Evolutionary conservation across 1,139 yeast genomes (phyloP), one percentile per base, ranked within the genome.

Genomic region (Nakaseomyces sp.): DNA sequence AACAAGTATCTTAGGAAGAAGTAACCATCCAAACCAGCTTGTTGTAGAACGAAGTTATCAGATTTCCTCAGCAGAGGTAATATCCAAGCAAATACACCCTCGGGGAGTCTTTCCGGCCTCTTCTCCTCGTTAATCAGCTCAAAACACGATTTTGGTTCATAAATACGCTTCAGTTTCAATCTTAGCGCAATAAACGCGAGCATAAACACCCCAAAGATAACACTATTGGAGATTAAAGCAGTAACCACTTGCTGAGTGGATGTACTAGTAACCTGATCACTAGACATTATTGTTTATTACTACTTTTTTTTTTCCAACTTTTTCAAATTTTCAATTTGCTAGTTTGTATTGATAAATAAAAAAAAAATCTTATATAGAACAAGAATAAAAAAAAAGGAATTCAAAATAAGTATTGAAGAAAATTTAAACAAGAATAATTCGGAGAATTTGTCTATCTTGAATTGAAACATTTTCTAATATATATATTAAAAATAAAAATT

Each of bases 1-100:
- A 81, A 76, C 48, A 91, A 61, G 61, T 80, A 91, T 52, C 98
- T 72, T 44, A 86, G 63, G 58, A 85, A 89, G 55, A 88, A 80
- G 65, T 87, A 91, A n/a, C 96, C 96, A 63, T 89, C 97, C 9
- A 86, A 64, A 35, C 96, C 94, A 25, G 87, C 73, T 52, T 84
- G 87, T 56, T 84, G 85, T 50, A 91, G 73, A 45, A 87, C 65
- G 58, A 74, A 85, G 2, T 81, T 57, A 51, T 83, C 91, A 1
- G 83, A 77, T 53, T 78, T 77, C 10, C 61, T 51, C 41, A 79
- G 51, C 22, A 81, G 49, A 40, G 67, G 68, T 1, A 73, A 61
- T 3, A 81, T 51, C 93, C 91, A 83, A 9, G 68, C 57, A 41
- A 72, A 66, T 1, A 71, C 66, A 1, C 85, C 84, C 0, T 85